Base-by-base conservation (phyloP, 371 early-diverging fungal genomes). In the Encephalitozoon intestinalis region DNA sequence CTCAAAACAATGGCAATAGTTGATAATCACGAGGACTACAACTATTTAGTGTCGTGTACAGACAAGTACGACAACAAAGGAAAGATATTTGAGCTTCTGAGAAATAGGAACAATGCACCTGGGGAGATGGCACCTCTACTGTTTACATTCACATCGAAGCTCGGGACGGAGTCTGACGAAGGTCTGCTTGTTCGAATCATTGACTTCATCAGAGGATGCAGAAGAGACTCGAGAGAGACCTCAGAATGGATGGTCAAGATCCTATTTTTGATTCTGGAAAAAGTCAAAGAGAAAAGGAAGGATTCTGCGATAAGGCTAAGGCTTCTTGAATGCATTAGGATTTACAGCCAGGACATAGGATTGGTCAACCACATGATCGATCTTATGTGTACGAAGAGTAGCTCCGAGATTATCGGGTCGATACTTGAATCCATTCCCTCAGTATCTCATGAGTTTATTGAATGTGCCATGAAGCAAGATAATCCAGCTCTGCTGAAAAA, bases 401-500 rank as follows among this genome's bases (percentile, higher is more conserved):
- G 58, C 2, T 25, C 23, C 41, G 70, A 70, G n/a, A 58, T 53
- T 15, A 30, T 70, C 1, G 52, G 58, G 15, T 44, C 63, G 23
- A 70, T 70, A 26, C 58, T 70, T 28, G 44, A 54, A 9, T 70
- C 58, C 30, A 43, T 53, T 54, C 70, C 70, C 18, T 53, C 53
- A 21, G 28, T 70, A 51, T 41, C 39, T 31, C 64, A 75, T 9
- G 77, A 67, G 28, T 72, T 80, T 63, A 18, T 76, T 23, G 37
- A 49, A 25, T 15, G 15, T 9, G 2, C 63, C 25, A 30, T 80
- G 21, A 31, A 40, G 18, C 46, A 64, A 37, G 44, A 26, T 3
- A 67, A 76, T 46, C 41, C 30, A 39, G 49, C 23, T 7, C 28
- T 80, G 44, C 30, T 67, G 18, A 80, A 76, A 49, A 80, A 80